A percentile compares a stretch with the other conserved stretches of the same genome.
Conservation (phyloP, 148 eudicot genomes). For the Salicornia ramosissima region DNA sequence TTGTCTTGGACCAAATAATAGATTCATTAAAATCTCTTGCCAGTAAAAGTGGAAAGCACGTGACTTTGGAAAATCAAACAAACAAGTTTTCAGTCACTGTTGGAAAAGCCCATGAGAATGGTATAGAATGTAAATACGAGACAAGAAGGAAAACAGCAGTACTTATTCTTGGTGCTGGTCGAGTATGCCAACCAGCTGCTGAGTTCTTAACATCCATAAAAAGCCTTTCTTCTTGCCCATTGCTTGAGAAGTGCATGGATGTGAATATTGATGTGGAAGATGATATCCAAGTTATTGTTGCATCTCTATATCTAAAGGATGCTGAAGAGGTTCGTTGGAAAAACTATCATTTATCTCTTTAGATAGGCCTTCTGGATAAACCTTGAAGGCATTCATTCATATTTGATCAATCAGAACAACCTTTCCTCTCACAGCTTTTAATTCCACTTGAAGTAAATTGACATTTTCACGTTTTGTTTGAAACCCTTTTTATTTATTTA, state of each 20-base stretch:
- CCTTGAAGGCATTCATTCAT: neutral
- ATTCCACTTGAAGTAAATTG: no score
- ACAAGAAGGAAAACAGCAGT: constrained; percentile 40
- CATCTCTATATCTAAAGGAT: constrained; percentile 80
- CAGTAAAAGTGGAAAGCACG: constrained; percentile 38
- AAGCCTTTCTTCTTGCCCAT: constrained; percentile 41
- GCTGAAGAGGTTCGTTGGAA: constrained; percentile 71
- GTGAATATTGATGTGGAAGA: constrained; percentile 43
- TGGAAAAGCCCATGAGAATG: constrained; percentile 48
- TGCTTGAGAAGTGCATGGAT: constrained; percentile 37
- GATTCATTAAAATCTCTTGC: constrained; percentile 76
- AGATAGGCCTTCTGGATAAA: neutral
- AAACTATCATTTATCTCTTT: neutral
- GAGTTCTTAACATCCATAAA: constrained; percentile 69
- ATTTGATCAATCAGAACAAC: neutral
- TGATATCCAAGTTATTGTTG: constrained; percentile 75
- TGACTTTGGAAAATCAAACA: constrained; percentile 30
- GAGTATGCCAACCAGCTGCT: constrained; percentile 94
- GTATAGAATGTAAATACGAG: constrained; percentile 25
- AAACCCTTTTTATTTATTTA: no score
- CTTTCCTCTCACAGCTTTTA: neutral
- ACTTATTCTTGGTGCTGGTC: constrained; percentile 95
- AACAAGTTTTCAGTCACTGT: constrained; percentile 52
- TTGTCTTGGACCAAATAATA: constrained; percentile 65
- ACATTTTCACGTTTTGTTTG: no score